Base-by-base conservation (phyloP, 805 yeast genomes). In the Yamadazyma sp. region DNA sequence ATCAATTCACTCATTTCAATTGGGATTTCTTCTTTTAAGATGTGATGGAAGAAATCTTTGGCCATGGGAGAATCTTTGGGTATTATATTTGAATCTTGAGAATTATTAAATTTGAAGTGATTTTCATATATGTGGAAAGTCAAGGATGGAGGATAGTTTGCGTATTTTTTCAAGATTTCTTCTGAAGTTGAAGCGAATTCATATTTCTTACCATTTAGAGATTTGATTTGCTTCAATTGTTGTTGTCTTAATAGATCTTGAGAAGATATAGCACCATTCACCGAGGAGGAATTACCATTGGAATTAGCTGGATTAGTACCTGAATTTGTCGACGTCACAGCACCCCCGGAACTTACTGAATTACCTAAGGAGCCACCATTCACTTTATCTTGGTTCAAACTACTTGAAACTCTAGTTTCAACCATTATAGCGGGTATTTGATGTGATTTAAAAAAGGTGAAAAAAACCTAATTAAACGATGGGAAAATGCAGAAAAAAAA, bases 101-200 rank as follows among this genome's bases (percentile, higher is more conserved):
- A 91, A 45, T 85, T 86, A 43, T 95, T 94, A 64, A 91, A 89
- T 42, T 95, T 75, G 57, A 80, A 91, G 60, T 89, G 95, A 38
- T 86, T 87, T 49, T 87, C 93, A 59, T 86, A 89, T 16, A 91
- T 87, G 52, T 91, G 97, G 50, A 91, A 81, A 45, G 80, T 95
- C 40, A 91, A 61, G 25, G 95, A 84, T 6, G 96, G 83, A 7
- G 91, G 84, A 42, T 75, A 75, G 38, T 77, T 76, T 45, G 82
- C 80, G 55, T 81, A 89, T 56, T 88, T 89, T 40, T 77, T 76
- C 47, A 93, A 58, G 7, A 93, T 70, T 32, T 81, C 86, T 39
- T 77, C 83, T 14, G 83, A 63, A 7, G 88, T 78, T 49, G 84
- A 86, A 8, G 82, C 78, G 50, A 82, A 83, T 30, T 76, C 73